Base-by-base conservation (phyloP, 2,329 filamentous ascomycete species). In the Talaromyces islandicus region DNA sequence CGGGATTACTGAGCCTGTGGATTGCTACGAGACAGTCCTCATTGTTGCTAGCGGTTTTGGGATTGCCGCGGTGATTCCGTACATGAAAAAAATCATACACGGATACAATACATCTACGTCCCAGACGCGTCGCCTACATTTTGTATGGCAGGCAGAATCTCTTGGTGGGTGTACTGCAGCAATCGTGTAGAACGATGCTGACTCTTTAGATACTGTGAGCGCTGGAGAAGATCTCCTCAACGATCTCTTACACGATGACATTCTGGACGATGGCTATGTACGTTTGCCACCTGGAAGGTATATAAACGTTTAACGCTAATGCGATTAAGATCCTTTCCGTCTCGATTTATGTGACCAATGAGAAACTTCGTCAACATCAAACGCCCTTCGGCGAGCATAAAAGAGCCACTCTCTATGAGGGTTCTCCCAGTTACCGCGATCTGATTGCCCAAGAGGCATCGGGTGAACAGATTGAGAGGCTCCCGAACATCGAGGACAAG, bases 41-140 rank as follows among this genome's bases (percentile, higher is more conserved):
- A 65, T 74, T 56, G 59, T 77, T 17, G 67, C 70, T 12, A 74
- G 64, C 56, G 67, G 67, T 24, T 70, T 70, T 57, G 66, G 73
- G 3, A 70, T 77, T 35, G 66, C 65, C 7, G 65, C 62, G 17
- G 62, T 69, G 21, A 64, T 76, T 50, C 68, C 66, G 27, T 73
- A 75, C 60, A 62, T 77, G 4, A 73, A 72, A 59, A 62, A 74
- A 64, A 65, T 76, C 17, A 70, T 78, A 48, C 61, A 74, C 50
- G 64, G 68, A n/a, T 73, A 74, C 57, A 72, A 73, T 54, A 69
- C 68, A 32, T 67, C 63, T 53, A 67, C 64, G 35, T 64, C 65
- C 41, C 60, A 63, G 27, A 65, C 68, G 57, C 64, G 65, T 57
- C 61, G 66, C 14, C 65, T 76, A 14, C 63, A 73, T 66, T 63